phyloP scores from a whole-genome alignment of 2,329 filamentous ascomycete species.

The Fusarium lateritium region DNA sequence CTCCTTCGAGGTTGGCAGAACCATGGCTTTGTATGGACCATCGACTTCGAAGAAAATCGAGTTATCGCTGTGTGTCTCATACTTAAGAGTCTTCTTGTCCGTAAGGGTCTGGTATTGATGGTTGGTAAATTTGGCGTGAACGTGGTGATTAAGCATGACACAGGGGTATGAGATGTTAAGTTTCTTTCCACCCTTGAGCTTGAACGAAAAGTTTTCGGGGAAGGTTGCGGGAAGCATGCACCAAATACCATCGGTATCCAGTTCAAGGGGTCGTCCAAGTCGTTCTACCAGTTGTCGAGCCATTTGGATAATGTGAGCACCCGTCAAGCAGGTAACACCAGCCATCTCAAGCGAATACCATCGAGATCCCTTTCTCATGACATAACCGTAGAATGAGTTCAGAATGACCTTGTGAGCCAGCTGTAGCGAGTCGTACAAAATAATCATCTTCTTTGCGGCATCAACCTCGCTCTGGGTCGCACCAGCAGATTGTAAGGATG shows the following conservation, averaged over 20 bases:
- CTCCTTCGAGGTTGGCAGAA: constrained; percentile 96
- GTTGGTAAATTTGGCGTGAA: constrained; percentile 95
- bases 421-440: constrained; percentile 95
- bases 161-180: constrained; percentile 97
- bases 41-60: constrained; percentile 99
- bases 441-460: constrained; percentile 98
- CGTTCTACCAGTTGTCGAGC: constrained; percentile 93
- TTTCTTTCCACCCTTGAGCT: constrained; percentile 96
- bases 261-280: constrained; percentile 90
- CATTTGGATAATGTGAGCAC: constrained; percentile 96
- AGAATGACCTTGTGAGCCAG: constrained; percentile 98
- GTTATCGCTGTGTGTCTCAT: constrained; percentile 98
- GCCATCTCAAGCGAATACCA: constrained; percentile 99
- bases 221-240: constrained; percentile 98
- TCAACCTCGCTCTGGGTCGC: constrained; percentile 85
- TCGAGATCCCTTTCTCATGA: constrained; percentile 98
- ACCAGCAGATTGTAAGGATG: constrained; percentile 85
- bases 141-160: constrained; percentile 98
- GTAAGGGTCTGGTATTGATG: constrained; percentile 94
- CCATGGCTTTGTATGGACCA: constrained; percentile 97
- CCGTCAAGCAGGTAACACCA: constrained; percentile 96
- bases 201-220: constrained; percentile 96
- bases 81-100: constrained; percentile 85
- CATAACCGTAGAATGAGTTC: constrained; percentile 99
- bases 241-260: constrained; percentile 99